Evolutionary conservation across 805 yeast species (phyloP), one percentile per base, ranked within the genome.

Genomic region (Pichia paraexigua): DNA sequence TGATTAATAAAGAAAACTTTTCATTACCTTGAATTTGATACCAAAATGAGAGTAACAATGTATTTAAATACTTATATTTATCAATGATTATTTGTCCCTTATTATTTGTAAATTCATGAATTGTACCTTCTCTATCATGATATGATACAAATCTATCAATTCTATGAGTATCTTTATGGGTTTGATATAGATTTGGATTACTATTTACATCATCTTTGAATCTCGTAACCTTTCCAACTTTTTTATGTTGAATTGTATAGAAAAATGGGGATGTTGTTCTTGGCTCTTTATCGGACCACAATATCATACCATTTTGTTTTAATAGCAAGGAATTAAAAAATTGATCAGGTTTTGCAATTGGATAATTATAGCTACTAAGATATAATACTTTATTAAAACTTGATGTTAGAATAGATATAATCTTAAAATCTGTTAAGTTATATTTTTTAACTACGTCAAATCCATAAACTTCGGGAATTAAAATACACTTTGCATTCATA

Each of bases 221-320:
- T 25, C 73, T 69, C 2, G 67, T 63, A 37, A 70, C 67, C 7
- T 55, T 62, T 56, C 65, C 69, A 40, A 70, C 71, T 63, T 61
- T 53, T 1, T 70, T 60, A 12, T 64, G 67, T 17, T 87, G 80
- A 52, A 85, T 79, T 17, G 79, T 79, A 60, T 77, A 80, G 60
- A 66, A 82, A 39, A 66, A 67, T 18, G 87, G 87, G 51, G 76
- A 72, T 2, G 87, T 82, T 17, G 85, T 76, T 62, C 87, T 70
- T 61, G 78, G 72, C 88, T 89, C 83, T 53, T 79, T 79, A 65
- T 84, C 89, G 0, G 89, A 89, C 89, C 89, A 84, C 21, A 79
- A 75, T 17, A 82, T 71, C 63, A 82, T 65, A 0, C 79, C 76
- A n/a, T 66, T 63, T 11, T 70, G 62, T 30, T 66, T 59, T 64